Conservation (phyloP, 306 rosid species). For the Cucurbita moschata region DNA sequence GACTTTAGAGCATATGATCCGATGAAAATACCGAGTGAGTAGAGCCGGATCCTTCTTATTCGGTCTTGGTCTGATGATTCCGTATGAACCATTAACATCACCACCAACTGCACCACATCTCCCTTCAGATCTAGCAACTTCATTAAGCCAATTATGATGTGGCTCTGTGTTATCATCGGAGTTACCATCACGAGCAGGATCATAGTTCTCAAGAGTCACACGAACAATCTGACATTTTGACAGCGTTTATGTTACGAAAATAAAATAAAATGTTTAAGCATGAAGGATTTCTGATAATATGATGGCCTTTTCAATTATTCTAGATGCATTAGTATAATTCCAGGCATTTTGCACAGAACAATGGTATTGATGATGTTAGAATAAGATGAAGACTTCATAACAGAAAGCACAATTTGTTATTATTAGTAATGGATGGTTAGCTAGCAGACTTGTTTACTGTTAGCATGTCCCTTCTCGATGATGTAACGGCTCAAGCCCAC, state of each 20-base stretch:
- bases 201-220: constrained; percentile 58
- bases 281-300: not conserved
- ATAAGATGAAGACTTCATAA: not conserved
- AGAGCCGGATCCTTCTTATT: constrained; percentile 61
- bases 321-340: not conserved
- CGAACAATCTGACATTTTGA: constrained; percentile 42
- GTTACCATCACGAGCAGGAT: constrained; percentile 31
- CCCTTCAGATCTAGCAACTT: constrained; percentile 73
- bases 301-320: not conserved
- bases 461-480: not conserved
- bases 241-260: not conserved
- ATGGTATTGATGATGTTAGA: not conserved
- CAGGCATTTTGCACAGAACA: not conserved
- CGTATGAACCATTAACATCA: constrained; percentile 31
- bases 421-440: not conserved
- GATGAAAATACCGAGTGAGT: constrained; percentile 38
- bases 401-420: not conserved
- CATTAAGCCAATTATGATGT: constrained; percentile 93
- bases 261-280: not conserved
- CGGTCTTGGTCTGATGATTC: constrained; percentile 49
- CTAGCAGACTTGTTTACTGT: not conserved
- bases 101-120: constrained; percentile 39
- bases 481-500: not conserved
- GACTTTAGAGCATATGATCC: not conserved
- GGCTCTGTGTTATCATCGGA: constrained; percentile 31